These are phyloP conservation scores for Pseudogymnoascus sp. DNA, from an alignment of 2,329 filamentous ascomycete genomes.

Conservation along the genomic window DNA sequence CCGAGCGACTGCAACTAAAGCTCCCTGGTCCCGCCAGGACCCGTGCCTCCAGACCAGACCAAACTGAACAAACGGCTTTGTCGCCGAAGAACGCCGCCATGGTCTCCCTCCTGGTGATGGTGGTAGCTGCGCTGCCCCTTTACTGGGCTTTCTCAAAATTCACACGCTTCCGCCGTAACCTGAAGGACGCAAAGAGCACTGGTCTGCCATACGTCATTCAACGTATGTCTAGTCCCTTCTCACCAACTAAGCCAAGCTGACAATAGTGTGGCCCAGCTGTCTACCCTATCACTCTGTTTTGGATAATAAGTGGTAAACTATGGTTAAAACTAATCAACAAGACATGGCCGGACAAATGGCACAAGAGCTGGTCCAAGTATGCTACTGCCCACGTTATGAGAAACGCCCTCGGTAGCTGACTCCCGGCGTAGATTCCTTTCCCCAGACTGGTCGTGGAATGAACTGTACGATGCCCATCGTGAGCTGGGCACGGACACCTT, in stretches of 20 bases:
- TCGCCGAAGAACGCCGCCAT: constrained; percentile 15
- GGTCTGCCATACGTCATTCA: constrained; percentile 47
- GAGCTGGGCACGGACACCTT: constrained; percentile 53
- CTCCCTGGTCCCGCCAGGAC: not conserved
- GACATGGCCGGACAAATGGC: constrained; percentile 45
- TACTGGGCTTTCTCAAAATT: constrained; percentile 22
- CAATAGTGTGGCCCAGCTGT: constrained; percentile 33
- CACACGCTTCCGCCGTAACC: constrained; percentile 36
- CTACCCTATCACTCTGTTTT: constrained; percentile 44
- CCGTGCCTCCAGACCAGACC: not conserved
- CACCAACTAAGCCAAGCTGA: not conserved
- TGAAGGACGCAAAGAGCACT: constrained; percentile 42
- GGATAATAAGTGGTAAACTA: constrained; percentile 47
- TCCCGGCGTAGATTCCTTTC: constrained; percentile 39
- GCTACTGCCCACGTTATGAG: constrained; percentile 22
- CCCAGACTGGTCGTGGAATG: constrained; percentile 54
- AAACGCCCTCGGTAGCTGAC: constrained; percentile 13
- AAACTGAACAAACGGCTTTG: not conserved
- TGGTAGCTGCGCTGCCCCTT: constrained; percentile 16
- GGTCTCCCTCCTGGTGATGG: constrained; percentile 19
- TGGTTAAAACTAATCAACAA: constrained; percentile 49
- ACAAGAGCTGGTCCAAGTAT: constrained; percentile 54
- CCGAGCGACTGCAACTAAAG: not conserved
- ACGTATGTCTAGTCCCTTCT: constrained; percentile 36
- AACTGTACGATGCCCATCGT: constrained; percentile 50